Conservation (phyloP, 2,329 filamentous ascomycete genomes). For the Xylariaceae sp. region DNA sequence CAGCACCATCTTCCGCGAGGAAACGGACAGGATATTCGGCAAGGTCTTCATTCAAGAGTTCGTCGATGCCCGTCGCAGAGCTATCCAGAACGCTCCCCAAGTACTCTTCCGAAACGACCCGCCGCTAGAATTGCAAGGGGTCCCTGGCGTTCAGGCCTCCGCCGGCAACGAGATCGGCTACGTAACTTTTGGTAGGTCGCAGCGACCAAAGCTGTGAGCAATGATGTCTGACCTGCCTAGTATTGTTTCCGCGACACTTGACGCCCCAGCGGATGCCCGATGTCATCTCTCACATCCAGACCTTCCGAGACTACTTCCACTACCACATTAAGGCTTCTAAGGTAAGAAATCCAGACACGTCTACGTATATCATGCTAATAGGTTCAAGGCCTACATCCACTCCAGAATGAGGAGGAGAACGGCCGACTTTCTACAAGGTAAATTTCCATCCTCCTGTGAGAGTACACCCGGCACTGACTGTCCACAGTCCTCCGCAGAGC, state of each 20-base stretch:
- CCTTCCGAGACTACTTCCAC: conserved; percentile 99
- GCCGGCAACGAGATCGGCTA: conserved; percentile 87
- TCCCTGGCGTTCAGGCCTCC: conserved; percentile 71
- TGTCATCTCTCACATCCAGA: conserved; percentile 98
- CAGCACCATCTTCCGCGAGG: conserved; percentile 94
- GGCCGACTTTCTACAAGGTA: conserved; percentile 95
- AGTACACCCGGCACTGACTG: conserved; percentile 8
- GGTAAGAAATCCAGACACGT: conserved; percentile 30
- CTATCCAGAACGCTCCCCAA: conserved; percentile 96
- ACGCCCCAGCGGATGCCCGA: conserved; percentile 84
- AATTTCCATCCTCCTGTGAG: conserved; percentile 25
- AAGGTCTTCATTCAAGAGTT: conserved; percentile 99
- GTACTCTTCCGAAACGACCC: conserved; percentile 94
- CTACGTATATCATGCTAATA: conserved; percentile 5
- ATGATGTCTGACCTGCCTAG: conserved; percentile 35
- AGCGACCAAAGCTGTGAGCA: neutral
- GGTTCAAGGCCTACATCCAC: conserved; percentile 78
- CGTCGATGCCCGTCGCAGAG: conserved; percentile 87
- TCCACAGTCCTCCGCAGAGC: conserved; percentile 81
- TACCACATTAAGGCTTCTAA: conserved; percentile 99
- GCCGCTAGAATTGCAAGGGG: conserved; percentile 79
- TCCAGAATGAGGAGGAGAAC: conserved; percentile 96
- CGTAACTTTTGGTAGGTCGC: conserved; percentile 83
- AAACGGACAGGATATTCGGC: conserved; percentile 94
- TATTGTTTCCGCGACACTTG: conserved; percentile 91